Base-by-base conservation (phyloP, 495 filamentous ascomycete genomes). In the Daldinia vernicosa region DNA sequence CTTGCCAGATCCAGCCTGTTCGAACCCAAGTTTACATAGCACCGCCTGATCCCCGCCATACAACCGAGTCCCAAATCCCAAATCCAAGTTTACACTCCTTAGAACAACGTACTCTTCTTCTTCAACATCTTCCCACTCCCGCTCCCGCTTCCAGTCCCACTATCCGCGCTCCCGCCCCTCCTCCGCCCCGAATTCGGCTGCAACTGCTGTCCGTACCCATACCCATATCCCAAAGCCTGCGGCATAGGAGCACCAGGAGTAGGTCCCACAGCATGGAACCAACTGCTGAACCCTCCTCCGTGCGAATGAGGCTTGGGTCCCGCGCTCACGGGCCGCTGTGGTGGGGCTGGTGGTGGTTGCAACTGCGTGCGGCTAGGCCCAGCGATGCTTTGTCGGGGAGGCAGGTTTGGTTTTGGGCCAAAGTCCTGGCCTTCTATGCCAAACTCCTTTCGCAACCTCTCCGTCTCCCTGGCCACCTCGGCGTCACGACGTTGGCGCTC, bases 401-500 rank as follows among this genome's bases (percentile, higher is more conserved):
- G 75, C 9, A 70, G 58, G 72, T 66, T 59, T 32, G 67, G 69
- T 24, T 54, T 63, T 3, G 68, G 62, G 2, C 73, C 66, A 32
- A 83, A 75, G 28, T 80, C 72, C 70, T 84, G 83, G 0, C 83
- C 83, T 51, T 78, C 74, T 61, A 84, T 83, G 37, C 92, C 93
- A 74, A 94, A 97, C 59, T 91, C 69, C 69, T 86, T 86, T 50
- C 89, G 85, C 9, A 99, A 78, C 3, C 94, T 84, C 74, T 94
- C 91, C 0, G 95, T 98, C 79, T 98, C 95, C 62, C 88, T 88
- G 24, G 92, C 90, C 14, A 98, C 82, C 69, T 93, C 93, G 2
- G 85, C 87, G 60, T 97, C 87, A 28, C 87, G 87, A 28, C 84
- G 80, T n/a, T 84, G 83, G 0, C 84, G 85, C 32, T 90, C 88